Evolutionary conservation across 2,329 filamentous ascomycete species (phyloP).

Genomic region (Chrysoporthe puriensis): DNA sequence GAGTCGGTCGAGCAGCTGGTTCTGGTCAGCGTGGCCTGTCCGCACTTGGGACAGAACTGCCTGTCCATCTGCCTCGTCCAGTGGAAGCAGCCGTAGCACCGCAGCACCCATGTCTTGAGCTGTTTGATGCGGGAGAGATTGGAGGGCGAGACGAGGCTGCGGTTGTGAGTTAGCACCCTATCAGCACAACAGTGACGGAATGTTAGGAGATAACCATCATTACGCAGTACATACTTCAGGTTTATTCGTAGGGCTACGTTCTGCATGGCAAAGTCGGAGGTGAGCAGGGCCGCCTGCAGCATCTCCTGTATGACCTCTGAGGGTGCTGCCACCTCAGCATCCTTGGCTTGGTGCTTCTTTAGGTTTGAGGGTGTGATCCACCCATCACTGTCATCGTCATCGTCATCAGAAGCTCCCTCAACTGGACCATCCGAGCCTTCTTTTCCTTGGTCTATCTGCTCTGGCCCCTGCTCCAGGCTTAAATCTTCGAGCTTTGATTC

Average conservation of each 20-base stretch:
- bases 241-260: constrained; percentile 96
- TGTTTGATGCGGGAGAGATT: constrained; percentile 76
- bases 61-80: constrained; percentile 81
- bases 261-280: constrained; percentile 96
- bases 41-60: constrained; percentile 93
- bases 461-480: constrained; percentile 31
- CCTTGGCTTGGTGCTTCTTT: constrained; percentile 77
- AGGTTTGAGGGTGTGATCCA: constrained; percentile 97
- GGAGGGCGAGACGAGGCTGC: constrained; percentile 76
- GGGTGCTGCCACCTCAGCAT: constrained; percentile 53
- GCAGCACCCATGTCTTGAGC: constrained; percentile 85
- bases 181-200: not conserved
- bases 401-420: constrained; percentile 37
- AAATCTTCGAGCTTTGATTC: constrained; percentile 34
- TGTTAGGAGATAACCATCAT: not conserved
- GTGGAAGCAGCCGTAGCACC: constrained; percentile 92
- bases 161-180: not conserved
- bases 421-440: constrained; percentile 34
- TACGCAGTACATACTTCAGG: constrained; percentile 50
- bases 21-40: constrained; percentile 82
- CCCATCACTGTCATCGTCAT: constrained; percentile 64
- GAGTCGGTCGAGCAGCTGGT: constrained; percentile 84
- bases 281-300: constrained; percentile 89
- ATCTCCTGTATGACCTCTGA: constrained; percentile 60
- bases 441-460: constrained; percentile 37